Base-by-base conservation (phyloP, 352 stramenopile genomes). In the Halophytophthora polymorphica region DNA sequence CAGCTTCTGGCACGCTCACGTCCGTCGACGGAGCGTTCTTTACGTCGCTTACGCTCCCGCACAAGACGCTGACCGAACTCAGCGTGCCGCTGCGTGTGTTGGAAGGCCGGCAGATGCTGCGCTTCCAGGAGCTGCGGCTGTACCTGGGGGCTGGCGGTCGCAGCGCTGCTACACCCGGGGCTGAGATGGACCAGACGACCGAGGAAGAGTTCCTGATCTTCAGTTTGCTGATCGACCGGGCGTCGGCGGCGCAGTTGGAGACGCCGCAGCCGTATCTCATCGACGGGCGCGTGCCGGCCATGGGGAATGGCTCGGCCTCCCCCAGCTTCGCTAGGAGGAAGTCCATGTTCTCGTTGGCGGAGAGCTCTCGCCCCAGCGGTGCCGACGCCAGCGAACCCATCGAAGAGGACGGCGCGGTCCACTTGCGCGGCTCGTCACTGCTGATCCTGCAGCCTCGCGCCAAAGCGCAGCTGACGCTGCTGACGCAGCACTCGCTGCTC, bases 241-340 rank as follows among this genome's bases (percentile, higher is more conserved):
- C 64, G 6, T 51, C 61, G 35, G 55, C 63, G 17, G 53, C 66
- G 8, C 51, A 77, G 21, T 56, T 58, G 17, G 68, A 72, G 55
- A 69, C 65, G n/a, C 47, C 64, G 15, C 55, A 69, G 34, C 71
- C 71, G 19, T 80, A 80, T 61, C 50, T 88, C 19, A 40, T 73
- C 2, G 69, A 83, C 49, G 82, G 80, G 1, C 75, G 80, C 18
- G 73, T 93, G 1, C 84, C 84, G 13, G 72, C 82, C n/a, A 95
- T 95, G 84, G 82, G 84, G 21, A 84, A 86, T 57, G 84, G 84
- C 2, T 81, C 80, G 11, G 84, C 80, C 17, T 95, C 84, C 12
- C 84, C 84, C 0, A 93, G 82, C 42, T 95, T 95, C 58, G 82
- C 80, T 29, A 76, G 82, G 13, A 69, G 76, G 42, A 88, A 89